These are phyloP conservation scores for Lathyrus aphaca DNA, from an alignment of 306 rosid genomes.

Conservation along the genomic window DNA sequence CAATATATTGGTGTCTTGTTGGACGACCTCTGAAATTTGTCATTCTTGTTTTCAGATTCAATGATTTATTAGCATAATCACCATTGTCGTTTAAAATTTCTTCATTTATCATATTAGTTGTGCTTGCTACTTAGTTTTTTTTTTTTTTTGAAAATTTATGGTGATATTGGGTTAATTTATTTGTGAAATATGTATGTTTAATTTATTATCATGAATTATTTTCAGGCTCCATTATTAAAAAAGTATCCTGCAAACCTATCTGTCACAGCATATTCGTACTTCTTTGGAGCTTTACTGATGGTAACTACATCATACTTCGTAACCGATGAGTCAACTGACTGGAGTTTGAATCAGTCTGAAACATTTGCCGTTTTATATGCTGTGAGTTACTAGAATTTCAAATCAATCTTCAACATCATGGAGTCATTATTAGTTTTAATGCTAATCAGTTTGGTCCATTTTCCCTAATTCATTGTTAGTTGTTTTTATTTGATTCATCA, in stretches of 20 bases:
- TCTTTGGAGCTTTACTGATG: conserved; percentile 82
- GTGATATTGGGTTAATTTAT: conserved; percentile 17
- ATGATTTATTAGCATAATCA: conserved; percentile 11
- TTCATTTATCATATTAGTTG: conserved; percentile 20
- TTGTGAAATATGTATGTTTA: conserved; percentile 29
- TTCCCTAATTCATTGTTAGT: conserved; percentile 33
- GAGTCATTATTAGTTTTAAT: conserved; percentile 4
- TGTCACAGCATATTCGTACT: conserved; percentile 85
- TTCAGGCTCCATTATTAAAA: conserved; percentile 89
- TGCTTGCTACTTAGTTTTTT: conserved; percentile 12
- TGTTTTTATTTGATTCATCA: conserved; percentile 19
- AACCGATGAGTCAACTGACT: conserved; percentile 74
- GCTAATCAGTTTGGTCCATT: conserved; percentile 27
- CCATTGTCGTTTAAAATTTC: conserved; percentile 15
- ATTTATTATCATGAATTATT: conserved; percentile 35
- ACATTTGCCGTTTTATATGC: conserved; percentile 82
- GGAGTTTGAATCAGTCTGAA: conserved; percentile 84
- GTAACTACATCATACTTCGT: conserved; percentile 72
- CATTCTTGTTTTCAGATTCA: conserved; percentile 4
- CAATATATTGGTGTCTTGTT: conserved; percentile 3
- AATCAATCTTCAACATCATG: conserved; percentile 26
- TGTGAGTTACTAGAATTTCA: conserved; percentile 55
- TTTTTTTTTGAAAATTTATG: conserved; percentile 14
- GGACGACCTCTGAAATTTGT: conserved; percentile 21
- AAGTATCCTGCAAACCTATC: conserved; percentile 89